Evolutionary conservation across 495 filamentous ascomycete species (phyloP).

Genomic region (Penicillium malachiteum): DNA sequence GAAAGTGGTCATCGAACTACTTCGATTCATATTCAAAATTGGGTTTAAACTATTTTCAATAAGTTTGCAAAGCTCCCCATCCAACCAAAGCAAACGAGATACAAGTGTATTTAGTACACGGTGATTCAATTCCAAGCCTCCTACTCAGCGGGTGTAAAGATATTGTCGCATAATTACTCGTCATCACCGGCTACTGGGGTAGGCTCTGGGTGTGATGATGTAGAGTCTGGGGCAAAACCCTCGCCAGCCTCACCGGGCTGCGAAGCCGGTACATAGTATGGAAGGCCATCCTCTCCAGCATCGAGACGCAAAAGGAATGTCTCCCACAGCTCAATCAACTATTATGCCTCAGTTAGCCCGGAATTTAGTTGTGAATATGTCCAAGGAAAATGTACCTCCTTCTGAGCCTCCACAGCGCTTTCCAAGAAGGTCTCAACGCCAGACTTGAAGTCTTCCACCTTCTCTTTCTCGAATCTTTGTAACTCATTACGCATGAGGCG

Average conservation of each 20-base stretch:
- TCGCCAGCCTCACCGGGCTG: constrained; percentile 17
- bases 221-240: constrained; percentile 16
- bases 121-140: too few species aligned
- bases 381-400: constrained; percentile 67
- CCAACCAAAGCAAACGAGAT: too few species aligned
- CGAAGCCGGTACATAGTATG: constrained; percentile 65
- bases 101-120: too few species aligned
- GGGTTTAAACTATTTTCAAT: too few species aligned
- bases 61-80: too few species aligned
- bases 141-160: not conserved
- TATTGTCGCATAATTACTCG: constrained; percentile 7
- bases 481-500: constrained; percentile 85
- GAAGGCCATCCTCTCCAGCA: constrained; percentile 82
- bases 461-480: constrained; percentile 93
- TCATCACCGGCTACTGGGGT: constrained; percentile 21
- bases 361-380: not conserved
- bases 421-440: constrained; percentile 97
- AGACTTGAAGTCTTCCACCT: constrained; percentile 98
- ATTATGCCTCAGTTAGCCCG: constrained; percentile 20
- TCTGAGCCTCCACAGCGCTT: constrained; percentile 94
- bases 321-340: constrained; percentile 99
- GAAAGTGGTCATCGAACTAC: too few species aligned
- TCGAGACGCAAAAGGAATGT: constrained; percentile 95
- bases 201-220: constrained; percentile 29
- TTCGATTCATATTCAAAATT: too few species aligned